These are phyloP conservation scores for Yamadazyma buinensis DNA, from an alignment of 1,139 yeast genomes.

Conservation along the genomic window DNA sequence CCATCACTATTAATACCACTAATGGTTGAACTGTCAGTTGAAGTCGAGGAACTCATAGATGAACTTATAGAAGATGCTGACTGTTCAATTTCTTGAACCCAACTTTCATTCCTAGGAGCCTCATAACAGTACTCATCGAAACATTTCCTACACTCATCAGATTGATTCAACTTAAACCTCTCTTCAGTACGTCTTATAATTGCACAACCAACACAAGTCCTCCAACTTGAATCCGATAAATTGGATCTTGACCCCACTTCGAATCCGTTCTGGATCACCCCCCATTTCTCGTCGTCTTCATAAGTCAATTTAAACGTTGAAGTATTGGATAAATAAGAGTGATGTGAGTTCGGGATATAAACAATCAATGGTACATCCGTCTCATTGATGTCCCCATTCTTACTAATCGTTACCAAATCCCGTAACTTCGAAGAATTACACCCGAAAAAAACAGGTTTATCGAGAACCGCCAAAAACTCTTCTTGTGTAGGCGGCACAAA, in stretches of 20 bases:
- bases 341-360: constrained; percentile 31
- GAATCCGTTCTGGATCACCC: constrained; percentile 36
- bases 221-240: constrained; percentile 38
- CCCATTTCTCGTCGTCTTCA: constrained; percentile 27
- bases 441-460: constrained; percentile 40
- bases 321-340: constrained; percentile 31
- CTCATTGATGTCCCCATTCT: constrained; percentile 22
- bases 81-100: constrained; percentile 4
- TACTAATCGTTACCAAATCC: constrained; percentile 26
- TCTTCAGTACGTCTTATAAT: constrained; percentile 43
- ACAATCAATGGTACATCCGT: constrained; percentile 42
- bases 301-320: constrained; percentile 40
- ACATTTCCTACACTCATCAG: constrained; percentile 38
- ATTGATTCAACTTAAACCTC: constrained; percentile 32
- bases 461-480: constrained; percentile 25
- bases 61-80: constrained; percentile 5
- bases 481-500: constrained; percentile 31
- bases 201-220: constrained; percentile 46
- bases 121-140: constrained; percentile 40
- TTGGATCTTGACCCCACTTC: constrained; percentile 35
- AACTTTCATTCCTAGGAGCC: constrained; percentile 18
- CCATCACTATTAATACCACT: too few relatives aligned
- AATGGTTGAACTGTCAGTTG: not conserved
- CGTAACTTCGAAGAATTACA: constrained; percentile 32
- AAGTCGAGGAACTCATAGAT: not conserved